A percentile compares a stretch with the other conserved stretches of the same genome.
Evolutionary conservation across 1,284 basidiomycete genomes (phyloP).

Genomic region (Papiliotrema laurentii): DNA sequence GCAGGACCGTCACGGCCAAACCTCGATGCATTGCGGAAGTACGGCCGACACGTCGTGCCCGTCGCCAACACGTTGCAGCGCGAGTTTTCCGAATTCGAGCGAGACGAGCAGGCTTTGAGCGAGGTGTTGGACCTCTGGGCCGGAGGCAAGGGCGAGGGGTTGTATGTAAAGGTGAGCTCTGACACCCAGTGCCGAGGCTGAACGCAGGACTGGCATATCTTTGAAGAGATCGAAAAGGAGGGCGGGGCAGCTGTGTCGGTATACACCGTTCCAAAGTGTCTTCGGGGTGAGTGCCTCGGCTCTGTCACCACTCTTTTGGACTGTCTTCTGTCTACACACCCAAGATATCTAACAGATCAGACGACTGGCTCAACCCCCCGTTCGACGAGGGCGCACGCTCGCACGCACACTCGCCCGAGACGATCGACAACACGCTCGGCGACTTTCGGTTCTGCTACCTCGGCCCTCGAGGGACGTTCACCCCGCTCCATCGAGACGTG

Average conservation of each 20-base stretch:
- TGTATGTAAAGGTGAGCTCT: conserved; percentile 51
- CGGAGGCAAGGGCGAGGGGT: conserved; percentile 17
- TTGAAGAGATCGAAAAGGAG: conserved; percentile 35
- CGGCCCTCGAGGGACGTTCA: conserved; percentile 49
- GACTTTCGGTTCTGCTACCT: conserved; percentile 49
- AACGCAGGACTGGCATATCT: conserved; percentile 53
- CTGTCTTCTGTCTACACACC: not conserved
- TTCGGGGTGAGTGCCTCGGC: conserved; percentile 34
- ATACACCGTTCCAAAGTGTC: conserved; percentile 50
- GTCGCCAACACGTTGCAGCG: conserved; percentile 40
- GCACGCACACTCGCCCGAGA: conserved; percentile 5
- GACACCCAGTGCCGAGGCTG: not conserved
- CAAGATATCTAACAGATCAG: conserved; percentile 15
- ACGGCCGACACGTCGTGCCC: conserved; percentile 40
- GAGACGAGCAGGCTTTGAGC: conserved; percentile 38
- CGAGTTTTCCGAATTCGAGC: conserved; percentile 43
- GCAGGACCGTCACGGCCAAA: conserved; percentile 14
- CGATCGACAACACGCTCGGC: conserved; percentile 2
- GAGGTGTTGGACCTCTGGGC: conserved; percentile 49
- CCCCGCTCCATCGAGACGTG: conserved; percentile 54
- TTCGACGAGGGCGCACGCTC: conserved; percentile 18
- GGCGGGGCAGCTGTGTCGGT: conserved; percentile 36
- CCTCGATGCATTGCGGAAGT: conserved; percentile 24
- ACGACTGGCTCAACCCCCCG: conserved; percentile 55
- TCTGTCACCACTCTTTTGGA: not conserved